Evolutionary conservation across 169 alveolate genomes (phyloP), one percentile per base, ranked within the genome.

Genomic region (Cryptosporidium ubiquitum): DNA sequence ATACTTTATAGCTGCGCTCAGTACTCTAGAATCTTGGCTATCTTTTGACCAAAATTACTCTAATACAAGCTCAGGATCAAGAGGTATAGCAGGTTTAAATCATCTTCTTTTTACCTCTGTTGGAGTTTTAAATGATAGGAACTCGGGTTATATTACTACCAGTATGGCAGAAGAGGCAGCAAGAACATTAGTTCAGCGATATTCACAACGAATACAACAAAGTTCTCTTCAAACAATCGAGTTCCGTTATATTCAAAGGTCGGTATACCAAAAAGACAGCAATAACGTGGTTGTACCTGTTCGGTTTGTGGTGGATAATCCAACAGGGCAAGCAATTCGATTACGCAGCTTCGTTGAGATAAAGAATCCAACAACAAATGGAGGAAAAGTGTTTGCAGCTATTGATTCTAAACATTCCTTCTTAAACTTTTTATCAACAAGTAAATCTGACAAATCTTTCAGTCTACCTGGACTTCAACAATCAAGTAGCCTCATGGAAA

Each of bases 261-360:
- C 85, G 5, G 91, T 85, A 4, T 61, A 84, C n/a, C 68, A 57
- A 10, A 85, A 85, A 42, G 91, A 70, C 37, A 85, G 85, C 42
- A 85, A 85, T 49, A 84, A 85, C 52, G 85, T 61, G 3, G 69
- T 73, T 39, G 86, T 86, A 37, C 93, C 93, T 6, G 40, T 86
- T 20, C 91, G 94, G 5, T 39, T 91, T 26, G 91, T 86, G 7
- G 68, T 86, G 5, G 92, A 86, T 52, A 91, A 86, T 31, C 94
- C 93, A 20, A 86, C 94, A 33, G 92, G 92, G 29, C 94, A 86
- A 66, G 66, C 92, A 23, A 64, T 86, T 42, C 84, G 94, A 29
- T 20, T 73, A 40, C 70, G 93, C 20, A 71, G 84, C 52, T 86
- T 60, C 49, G 91, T 86, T 7, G 93, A 86, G n/a, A 66, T 86